Conservation (phyloP, 768 basidiomycete species). For the Tricholoma flavovirens region DNA sequence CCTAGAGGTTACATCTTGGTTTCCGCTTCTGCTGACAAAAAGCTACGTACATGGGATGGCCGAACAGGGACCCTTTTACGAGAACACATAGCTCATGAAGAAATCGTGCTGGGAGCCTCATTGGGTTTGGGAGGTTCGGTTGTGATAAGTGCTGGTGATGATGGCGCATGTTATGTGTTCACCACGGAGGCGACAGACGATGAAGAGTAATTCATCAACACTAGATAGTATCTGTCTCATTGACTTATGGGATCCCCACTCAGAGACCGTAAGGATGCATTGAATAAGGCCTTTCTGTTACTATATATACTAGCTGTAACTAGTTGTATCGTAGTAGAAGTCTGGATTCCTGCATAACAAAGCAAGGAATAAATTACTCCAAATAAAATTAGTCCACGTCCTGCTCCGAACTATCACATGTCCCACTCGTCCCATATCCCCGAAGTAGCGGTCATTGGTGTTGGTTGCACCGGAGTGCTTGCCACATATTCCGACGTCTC, state of each 20-base stretch:
- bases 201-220: neutral
- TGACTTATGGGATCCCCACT: neutral
- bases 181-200: constrained; percentile 49
- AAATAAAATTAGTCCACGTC: neutral
- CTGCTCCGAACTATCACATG: constrained; percentile 30
- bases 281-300: neutral
- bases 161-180: constrained; percentile 81
- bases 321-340: neutral
- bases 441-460: constrained; percentile 17
- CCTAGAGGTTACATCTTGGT: constrained; percentile 76
- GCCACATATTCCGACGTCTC: constrained; percentile 57
- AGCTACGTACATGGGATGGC: constrained; percentile 88
- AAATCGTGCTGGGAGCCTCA: constrained; percentile 68
- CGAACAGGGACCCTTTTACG: constrained; percentile 74
- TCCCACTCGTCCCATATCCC: constrained; percentile 75
- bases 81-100: constrained; percentile 80
- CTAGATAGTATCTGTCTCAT: neutral
- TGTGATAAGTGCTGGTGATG: constrained; percentile 87
- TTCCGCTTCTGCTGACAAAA: constrained; percentile 83
- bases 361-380: neutral
- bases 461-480: constrained; percentile 24
- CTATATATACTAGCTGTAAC: neutral
- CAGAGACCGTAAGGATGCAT: neutral
- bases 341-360: neutral
- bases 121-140: constrained; percentile 66